Base-by-base conservation (phyloP, 2,329 filamentous ascomycete species). In the Nectriaceae sp. region DNA sequence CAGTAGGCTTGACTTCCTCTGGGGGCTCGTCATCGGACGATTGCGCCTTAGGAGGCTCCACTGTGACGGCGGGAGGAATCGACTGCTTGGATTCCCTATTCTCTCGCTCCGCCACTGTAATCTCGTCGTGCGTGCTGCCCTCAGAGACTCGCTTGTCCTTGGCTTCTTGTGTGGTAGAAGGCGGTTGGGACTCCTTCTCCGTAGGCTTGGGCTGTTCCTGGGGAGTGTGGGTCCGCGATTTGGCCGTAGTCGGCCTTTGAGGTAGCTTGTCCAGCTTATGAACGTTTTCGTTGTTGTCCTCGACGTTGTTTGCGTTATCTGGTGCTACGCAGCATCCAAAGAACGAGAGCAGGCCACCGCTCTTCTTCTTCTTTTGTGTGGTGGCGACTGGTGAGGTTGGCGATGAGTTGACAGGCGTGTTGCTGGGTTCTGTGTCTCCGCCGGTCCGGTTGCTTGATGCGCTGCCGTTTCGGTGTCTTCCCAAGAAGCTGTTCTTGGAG, bases 251-350 rank as follows among this genome's bases (percentile, higher is more conserved):
- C 37, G 79, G 79, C 42, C 80, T 71, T 44, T 75, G 73, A 21
- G 79, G 78, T 36, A 84, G 70, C 63, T 75, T 81, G 59, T 83
- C 73, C 56, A 83, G 70, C 72, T 82, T 82, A 65, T 79, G 83
- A 26, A 82, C 72, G 33, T 81, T 76, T 49, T 82, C 65, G 49
- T 79, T 77, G 44, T 77, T 77, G 47, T 72, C 75, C 40, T 81
- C 77, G 41, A 82, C 69, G 5, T 70, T 65, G 53, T 82, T 79
- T 15, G 78, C 76, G 54, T 80, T 76, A 53, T 86, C 84, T 42
- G 84, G 82, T 35, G 83, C 77, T 46, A 75, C 77, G 66, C 87
- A 89, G 71, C 87, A 90, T 51, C 79, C 83, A 49, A 90, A 74
- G 46, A 89, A 77, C 20, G 80, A 73, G 29, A 84, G 66, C 39